phyloP scores from a whole-genome alignment of 805 yeast genomes.

The Wickerhamiella kazuoi region DNA sequence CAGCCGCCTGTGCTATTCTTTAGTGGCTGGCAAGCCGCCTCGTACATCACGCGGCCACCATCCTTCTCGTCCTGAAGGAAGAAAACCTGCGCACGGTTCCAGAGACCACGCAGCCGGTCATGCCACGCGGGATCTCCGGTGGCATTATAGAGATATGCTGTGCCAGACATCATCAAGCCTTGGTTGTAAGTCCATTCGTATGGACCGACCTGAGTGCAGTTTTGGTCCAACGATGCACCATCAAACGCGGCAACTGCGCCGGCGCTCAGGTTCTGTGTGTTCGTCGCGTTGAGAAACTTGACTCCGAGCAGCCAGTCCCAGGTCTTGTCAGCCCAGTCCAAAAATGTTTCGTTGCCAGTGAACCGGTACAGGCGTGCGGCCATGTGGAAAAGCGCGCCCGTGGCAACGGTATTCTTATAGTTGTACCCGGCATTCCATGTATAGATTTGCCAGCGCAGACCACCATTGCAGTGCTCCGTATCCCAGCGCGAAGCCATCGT shows the following conservation, averaged over 20 bases:
- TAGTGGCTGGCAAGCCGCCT: slow-evolving; percentile 60
- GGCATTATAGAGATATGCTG: slow-evolving; percentile 61
- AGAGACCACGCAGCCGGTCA: slow-evolving; percentile 35
- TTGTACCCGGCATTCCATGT: slow-evolving; percentile 88
- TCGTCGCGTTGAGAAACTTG: slow-evolving; percentile 28
- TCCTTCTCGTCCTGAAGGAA: slow-evolving; percentile 24
- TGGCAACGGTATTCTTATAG: slow-evolving; percentile 82
- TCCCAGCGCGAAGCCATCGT: slow-evolving; percentile 91
- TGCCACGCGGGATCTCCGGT: slow-evolving; percentile 55
- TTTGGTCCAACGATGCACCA: slow-evolving; percentile 26
- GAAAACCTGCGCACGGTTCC: slow-evolving; percentile 33
- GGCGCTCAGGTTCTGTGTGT: slow-evolving; percentile 26
- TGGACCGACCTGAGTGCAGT: slow-evolving; percentile 42
- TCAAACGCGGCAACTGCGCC: slow-evolving; percentile 16
- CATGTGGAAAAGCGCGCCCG: slow-evolving; percentile 73
- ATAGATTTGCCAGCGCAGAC: slow-evolving; percentile 91
- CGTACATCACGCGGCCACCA: slow-evolving; percentile 42
- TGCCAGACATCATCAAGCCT: slow-evolving; percentile 61
- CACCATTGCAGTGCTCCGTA: slow-evolving; percentile 54
- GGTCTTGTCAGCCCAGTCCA: slow-evolving; percentile 53
- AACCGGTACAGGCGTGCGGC: slow-evolving; percentile 78
- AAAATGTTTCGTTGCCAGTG: slow-evolving; percentile 55
- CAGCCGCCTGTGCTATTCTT: slow-evolving; percentile 6
- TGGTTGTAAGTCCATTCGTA: slow-evolving; percentile 78
- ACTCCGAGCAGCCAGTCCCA: slow-evolving; percentile 65